These are phyloP conservation scores for Phyllosticta citribraziliensis DNA, from an alignment of 2,329 filamentous ascomycete genomes.

Conservation along the genomic window DNA sequence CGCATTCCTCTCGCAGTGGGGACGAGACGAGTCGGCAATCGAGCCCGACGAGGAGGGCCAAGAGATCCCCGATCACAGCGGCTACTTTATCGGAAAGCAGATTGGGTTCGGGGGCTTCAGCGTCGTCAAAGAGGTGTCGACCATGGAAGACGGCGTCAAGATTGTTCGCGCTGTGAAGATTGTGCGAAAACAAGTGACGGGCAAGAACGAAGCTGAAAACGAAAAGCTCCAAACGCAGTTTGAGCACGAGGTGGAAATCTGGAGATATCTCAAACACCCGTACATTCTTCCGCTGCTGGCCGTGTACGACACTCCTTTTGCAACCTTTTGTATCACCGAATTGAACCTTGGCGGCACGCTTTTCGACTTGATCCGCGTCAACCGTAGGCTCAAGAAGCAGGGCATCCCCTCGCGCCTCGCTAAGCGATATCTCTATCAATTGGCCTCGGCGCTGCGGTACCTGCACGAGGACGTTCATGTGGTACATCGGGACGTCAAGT, in stretches of 20 bases:
- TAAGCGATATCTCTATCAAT: constrained; percentile 52
- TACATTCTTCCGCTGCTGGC: constrained; percentile 53
- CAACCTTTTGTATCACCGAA: constrained; percentile 60
- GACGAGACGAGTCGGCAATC: constrained; percentile 27
- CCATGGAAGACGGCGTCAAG: constrained; percentile 45
- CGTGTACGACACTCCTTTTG: constrained; percentile 57
- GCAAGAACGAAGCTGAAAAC: constrained; percentile 50
- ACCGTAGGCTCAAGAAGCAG: constrained; percentile 29
- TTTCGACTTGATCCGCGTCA: constrained; percentile 50
- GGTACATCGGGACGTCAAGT: constrained; percentile 58
- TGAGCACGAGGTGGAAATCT: constrained; percentile 59
- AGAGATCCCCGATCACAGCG: constrained; percentile 48
- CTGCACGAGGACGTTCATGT: constrained; percentile 58
- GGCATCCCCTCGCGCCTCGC: constrained; percentile 41
- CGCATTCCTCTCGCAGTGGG: constrained; percentile 47
- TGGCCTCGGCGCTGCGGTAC: constrained; percentile 55
- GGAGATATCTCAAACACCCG: constrained; percentile 54
- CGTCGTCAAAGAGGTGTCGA: constrained; percentile 56
- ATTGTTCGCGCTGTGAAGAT: constrained; percentile 57
- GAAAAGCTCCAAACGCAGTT: constrained; percentile 57
- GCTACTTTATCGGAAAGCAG: constrained; percentile 58
- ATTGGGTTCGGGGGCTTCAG: constrained; percentile 59
- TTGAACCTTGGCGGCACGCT: constrained; percentile 55
- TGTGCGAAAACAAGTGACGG: constrained; percentile 48
- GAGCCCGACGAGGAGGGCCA: constrained; percentile 55